Percentiles rank a stretch among this genome's conserved stretches.
These are phyloP conservation scores for Botrytis sinoallii DNA, from an alignment of 2,329 filamentous ascomycete genomes.

Conservation along the genomic window DNA sequence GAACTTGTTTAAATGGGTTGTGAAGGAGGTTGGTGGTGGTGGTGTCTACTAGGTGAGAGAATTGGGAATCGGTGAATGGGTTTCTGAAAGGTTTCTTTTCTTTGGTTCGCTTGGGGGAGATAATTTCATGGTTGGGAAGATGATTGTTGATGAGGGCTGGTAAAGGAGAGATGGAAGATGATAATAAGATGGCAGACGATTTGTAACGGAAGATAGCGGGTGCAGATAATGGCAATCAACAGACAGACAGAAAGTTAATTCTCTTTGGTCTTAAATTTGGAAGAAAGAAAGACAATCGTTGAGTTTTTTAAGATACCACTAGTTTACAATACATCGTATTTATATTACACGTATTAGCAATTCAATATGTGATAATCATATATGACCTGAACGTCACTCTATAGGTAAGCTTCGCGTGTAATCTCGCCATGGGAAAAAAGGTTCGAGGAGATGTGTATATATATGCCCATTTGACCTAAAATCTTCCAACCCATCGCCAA, in stretches of 20 bases:
- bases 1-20: constrained; percentile 1
- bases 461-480: neutral
- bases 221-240: neutral
- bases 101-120: neutral
- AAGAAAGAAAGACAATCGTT: constrained; percentile 3
- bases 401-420: too few species aligned
- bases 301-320: neutral
- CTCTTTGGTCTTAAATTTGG: neutral
- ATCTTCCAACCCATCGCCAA: too few species aligned
- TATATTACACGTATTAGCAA: neutral
- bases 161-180: neutral
- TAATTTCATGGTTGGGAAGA: neutral
- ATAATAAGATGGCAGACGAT: rapidly evolving
- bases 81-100: neutral
- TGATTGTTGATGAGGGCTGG: neutral
- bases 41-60: neutral
- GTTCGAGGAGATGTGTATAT: neutral
- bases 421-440: too few species aligned
- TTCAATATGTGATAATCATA: too few species aligned
- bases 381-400: too few species aligned
- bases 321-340: neutral
- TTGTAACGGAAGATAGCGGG: neutral
- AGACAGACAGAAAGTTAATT: neutral
- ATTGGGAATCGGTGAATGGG: neutral
- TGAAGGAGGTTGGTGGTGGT: neutral